Conservation (phyloP, 768 basidiomycete genomes). For the Suillus weaverae region DNA sequence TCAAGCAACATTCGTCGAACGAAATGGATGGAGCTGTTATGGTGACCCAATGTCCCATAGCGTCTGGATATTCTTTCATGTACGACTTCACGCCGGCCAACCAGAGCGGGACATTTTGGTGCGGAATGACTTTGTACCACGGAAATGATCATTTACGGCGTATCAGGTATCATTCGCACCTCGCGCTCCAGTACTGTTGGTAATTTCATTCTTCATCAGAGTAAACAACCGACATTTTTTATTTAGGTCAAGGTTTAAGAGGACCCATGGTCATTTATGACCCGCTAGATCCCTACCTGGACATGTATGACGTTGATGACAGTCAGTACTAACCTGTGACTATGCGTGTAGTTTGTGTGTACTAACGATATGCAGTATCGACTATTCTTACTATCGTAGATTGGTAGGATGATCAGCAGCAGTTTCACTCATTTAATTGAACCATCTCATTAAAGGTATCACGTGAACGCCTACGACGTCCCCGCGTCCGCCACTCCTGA, state of each 20-base stretch:
- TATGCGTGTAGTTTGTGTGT: background rate
- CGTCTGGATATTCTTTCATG: slow-evolving; percentile 33
- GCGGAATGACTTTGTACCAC: slow-evolving; percentile 4
- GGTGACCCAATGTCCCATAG: slow-evolving; percentile 44
- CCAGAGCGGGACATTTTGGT: slow-evolving; percentile 45
- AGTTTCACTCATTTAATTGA: background rate
- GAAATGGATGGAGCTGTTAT: slow-evolving; percentile 46
- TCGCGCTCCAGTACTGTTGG: slow-evolving; percentile 43
- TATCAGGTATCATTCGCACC: slow-evolving; percentile 33
- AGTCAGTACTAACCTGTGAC: slow-evolving; percentile 6
- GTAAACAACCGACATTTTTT: background rate
- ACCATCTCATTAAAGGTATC: slow-evolving; percentile 12
- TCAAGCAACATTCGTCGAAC: slow-evolving; percentile 39
- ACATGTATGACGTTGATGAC: slow-evolving; percentile 37
- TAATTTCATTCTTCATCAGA: background rate
- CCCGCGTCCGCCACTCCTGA: slow-evolving; percentile 19
- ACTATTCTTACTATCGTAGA: slow-evolving; percentile 33
- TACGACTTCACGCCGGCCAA: slow-evolving; percentile 32
- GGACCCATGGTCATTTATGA: slow-evolving; percentile 42
- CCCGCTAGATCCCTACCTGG: slow-evolving; percentile 24
- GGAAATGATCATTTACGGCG: background rate
- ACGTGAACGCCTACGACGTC: slow-evolving; percentile 7
- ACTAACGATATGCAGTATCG: slow-evolving; percentile 18
- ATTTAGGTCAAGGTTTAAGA: slow-evolving; percentile 12
- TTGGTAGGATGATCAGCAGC: slow-evolving; percentile 17